Evolutionary conservation across 257 asterid species (phyloP).

Genomic region (Cinchona pubescens): DNA sequence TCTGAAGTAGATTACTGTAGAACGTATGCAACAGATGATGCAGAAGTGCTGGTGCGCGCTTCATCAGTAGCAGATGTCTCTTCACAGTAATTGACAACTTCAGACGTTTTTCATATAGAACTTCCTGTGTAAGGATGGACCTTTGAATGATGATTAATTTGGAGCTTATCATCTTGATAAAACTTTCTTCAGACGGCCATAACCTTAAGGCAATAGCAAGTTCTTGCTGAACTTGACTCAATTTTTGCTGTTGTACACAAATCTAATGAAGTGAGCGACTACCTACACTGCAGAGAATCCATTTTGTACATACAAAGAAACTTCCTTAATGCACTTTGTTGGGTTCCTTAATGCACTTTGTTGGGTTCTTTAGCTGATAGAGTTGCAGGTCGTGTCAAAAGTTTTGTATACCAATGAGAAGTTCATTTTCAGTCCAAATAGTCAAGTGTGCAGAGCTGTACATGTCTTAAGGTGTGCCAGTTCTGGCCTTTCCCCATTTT

Average conservation of each 20-base stretch:
- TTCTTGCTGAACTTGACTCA: not conserved
- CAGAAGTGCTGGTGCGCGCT: slow-evolving; percentile 27
- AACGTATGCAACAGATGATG: slow-evolving; percentile 27
- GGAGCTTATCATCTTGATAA: not conserved
- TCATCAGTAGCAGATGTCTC: slow-evolving; percentile 31
- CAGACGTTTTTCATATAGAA: not conserved
- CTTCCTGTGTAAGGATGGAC: not conserved
- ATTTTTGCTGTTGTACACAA: not conserved
- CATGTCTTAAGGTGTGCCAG: not conserved
- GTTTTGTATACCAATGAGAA: slow-evolving; percentile 4
- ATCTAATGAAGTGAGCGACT: not conserved
- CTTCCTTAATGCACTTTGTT: not conserved
- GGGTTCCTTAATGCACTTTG: slow-evolving; percentile 2
- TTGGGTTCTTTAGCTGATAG: slow-evolving; percentile 4
- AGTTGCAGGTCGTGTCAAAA: not conserved
- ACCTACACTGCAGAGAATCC: not conserved
- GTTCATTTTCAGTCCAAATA: not conserved
- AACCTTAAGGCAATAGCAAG: not conserved
- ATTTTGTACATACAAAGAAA: slow-evolving; percentile 12
- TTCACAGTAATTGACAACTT: slow-evolving; percentile 7
- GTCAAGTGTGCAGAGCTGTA: not conserved
- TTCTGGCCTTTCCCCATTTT: not conserved
- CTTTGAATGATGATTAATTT: not conserved
- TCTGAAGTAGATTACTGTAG: slow-evolving; percentile 35
- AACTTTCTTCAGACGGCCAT: not conserved